Percentiles rank a stretch among this genome's conserved stretches.
Evolutionary conservation across 1,284 basidiomycete genomes (phyloP).

Genomic region (Neolentinus lepideus): DNA sequence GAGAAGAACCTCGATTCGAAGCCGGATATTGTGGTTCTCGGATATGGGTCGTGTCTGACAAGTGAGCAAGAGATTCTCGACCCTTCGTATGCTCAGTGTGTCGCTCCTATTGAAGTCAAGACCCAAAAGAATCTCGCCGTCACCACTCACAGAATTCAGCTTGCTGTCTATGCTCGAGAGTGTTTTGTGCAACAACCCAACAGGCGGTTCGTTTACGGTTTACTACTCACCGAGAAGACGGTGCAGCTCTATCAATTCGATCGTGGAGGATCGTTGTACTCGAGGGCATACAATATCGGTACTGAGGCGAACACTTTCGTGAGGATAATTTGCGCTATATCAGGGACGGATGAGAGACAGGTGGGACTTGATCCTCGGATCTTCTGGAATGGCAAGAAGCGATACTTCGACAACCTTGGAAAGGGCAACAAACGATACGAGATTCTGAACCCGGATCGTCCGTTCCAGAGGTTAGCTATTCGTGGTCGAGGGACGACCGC

Average conservation of each 20-base stretch:
- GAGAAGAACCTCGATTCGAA: background rate
- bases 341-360: background rate
- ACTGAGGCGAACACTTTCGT: background rate
- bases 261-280: background rate
- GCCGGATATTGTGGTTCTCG: background rate
- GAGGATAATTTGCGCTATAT: background rate
- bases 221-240: background rate
- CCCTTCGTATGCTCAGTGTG: background rate
- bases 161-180: background rate
- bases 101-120: background rate
- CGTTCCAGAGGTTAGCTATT: background rate
- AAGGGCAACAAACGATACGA: background rate
- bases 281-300: background rate
- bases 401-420: background rate
- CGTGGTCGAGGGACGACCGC: background rate
- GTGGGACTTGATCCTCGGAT: background rate
- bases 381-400: background rate
- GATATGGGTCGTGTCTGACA: background rate
- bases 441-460: background rate
- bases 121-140: background rate
- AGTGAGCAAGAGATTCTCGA: background rate
- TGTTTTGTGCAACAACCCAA: background rate
- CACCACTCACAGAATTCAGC: background rate
- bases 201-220: background rate
- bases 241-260: background rate